Base-by-base conservation (phyloP, 768 basidiomycete genomes). In the Boletus rubroflammeus region DNA sequence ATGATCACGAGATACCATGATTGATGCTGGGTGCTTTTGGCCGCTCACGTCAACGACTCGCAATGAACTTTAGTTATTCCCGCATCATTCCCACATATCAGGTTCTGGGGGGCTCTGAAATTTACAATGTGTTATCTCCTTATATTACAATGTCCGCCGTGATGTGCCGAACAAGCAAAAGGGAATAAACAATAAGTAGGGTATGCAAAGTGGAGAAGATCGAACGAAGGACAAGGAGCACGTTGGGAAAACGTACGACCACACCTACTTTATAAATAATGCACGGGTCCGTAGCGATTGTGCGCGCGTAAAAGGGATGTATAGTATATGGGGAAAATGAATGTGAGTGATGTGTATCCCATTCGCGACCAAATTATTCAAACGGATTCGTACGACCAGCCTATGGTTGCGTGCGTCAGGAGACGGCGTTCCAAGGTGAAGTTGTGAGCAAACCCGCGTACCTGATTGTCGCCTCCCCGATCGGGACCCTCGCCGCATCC, bases 401-500 rank as follows among this genome's bases (percentile, higher is more conserved):
- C 88, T 90, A 47, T 42, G 53, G 19, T 25, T 26, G 19, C 23
- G 23, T 25, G 10, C n/a, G 5, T 47, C 21, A 62, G 50, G n/a
- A 13, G 21, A 48, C 9, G 19, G n/a, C 4, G n/a, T 34, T 35
- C 19, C 19, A 32, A 28, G 23, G 25, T 7, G 23, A 48, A 7
- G 29, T 28, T 14, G 15, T n/a, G 3, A 31, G 0, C 21, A 43
- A n/a, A 25, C 51, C 26, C 1, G 67, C 76, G 39, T 64, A 85
- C 88, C 80, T 91, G 89, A 57, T 78, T 68, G 50, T 90, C 84
- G 6, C 86, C 87, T 41, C 83, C 86, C 15, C 87, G 77, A 67
- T 88, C 84, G 3, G 81, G 73, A n/a, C 85, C 84, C 65, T 90
- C 88, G 17, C 82, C 75, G 59, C 88, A 89, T 13, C 89, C 89